Evolutionary conservation across 2,329 filamentous ascomycete species (phyloP), one percentile per base, ranked within the genome.

Genomic region (Teratosphaeria destructans): DNA sequence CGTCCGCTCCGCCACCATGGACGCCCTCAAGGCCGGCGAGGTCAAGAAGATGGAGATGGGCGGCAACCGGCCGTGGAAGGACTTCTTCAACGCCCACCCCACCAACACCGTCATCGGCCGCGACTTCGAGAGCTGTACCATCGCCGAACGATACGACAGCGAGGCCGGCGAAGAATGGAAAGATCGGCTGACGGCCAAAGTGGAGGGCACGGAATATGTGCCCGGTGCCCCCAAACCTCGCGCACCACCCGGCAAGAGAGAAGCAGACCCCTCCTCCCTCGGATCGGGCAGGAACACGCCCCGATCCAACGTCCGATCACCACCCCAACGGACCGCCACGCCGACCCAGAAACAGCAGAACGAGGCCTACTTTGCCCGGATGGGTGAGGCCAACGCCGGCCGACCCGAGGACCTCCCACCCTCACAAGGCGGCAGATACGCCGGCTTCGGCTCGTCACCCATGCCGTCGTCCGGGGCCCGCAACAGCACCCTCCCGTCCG

Each of bases 1-100:
- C 77, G 92, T 99, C 64, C 88, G 94, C 61, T 94, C 89, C 70
- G 94, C 97, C 71, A 96, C 90, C 63, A 99, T 99, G 94, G 94
- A 99, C 78, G 91, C 91, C 60, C 97, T 99, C 81, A 99, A 99
- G 75, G 84, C 85, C 64, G 83, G 83, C 69, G 94, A 99, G 76
- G 93, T 97, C 70, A 87, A 90, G 75, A 88, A 92, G 66, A 97
- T 99, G 94, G 85, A 92, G 61, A 80, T 88, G 26, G 94, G 93
- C 54, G 94, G 94, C 58, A 99, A 99, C 76, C 85, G 88, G 62
- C 82, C 85, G 16, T 97, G 91, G 87, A 87, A 87, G 67, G 79
- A 82, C 27, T 97, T 96, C 77, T 99, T 95, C 74, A 88, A 95
- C 58, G 63, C 66, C 29, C 79, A 81, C 64, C 59, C 71, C 16